phyloP scores from a whole-genome alignment of 108 stramenopile genomes.

The Cylindrotheca closterium region DNA sequence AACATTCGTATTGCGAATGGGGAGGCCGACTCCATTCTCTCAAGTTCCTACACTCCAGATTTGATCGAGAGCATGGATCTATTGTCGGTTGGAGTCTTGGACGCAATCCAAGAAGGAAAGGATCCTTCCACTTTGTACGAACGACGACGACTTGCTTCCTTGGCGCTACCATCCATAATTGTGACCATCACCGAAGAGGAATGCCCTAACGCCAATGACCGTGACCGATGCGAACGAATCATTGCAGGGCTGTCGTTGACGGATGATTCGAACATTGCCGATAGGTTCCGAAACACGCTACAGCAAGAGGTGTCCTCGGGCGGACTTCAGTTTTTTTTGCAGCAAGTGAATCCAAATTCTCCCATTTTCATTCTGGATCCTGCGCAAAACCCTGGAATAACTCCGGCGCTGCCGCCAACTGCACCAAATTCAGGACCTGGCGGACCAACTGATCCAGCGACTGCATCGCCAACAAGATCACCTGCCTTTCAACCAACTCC shows the following conservation, averaged over 20 bases:
- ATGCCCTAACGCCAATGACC: constrained; percentile 5
- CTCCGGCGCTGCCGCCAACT: not conserved
- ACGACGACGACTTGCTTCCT: not conserved
- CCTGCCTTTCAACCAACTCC: constrained; percentile 1
- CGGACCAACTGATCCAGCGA: not conserved
- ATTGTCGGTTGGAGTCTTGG: constrained; percentile 11
- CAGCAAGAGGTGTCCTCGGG: constrained; percentile 21
- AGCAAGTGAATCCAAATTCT: constrained; percentile 22
- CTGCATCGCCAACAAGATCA: not conserved
- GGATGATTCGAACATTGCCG: constrained; percentile 15
- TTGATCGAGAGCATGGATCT: constrained; percentile 30
- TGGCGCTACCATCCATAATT: constrained; percentile 19
- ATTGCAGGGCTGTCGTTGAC: constrained; percentile 19
- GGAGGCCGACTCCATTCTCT: constrained; percentile 8
- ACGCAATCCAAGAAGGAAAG: not conserved
- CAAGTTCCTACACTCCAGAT: constrained; percentile 14
- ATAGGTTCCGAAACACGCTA: constrained; percentile 8
- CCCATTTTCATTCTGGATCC: constrained; percentile 13
- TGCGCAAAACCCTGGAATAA: not conserved
- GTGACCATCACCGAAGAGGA: not conserved
- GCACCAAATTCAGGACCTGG: too few relatives aligned
- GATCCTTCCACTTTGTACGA: not conserved
- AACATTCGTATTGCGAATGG: constrained; percentile 20
- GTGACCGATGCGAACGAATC: constrained; percentile 19
- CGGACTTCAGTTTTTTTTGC: constrained; percentile 22